phyloP scores from a whole-genome alignment of 2,329 filamentous ascomycete species.

The Aureobasidium melanogenum region DNA sequence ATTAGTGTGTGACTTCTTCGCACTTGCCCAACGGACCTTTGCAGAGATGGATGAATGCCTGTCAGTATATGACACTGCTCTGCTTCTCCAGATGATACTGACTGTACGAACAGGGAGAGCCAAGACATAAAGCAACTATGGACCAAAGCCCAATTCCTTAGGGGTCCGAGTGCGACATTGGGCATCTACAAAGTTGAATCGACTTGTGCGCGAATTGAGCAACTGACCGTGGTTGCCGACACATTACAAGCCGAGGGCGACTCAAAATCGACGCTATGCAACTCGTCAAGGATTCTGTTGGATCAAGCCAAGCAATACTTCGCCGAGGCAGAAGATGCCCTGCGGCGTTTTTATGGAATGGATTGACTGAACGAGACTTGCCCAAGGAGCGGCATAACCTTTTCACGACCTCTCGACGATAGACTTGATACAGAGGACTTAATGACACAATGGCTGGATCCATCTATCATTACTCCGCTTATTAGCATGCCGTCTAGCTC shows the following conservation, averaged over 20 bases:
- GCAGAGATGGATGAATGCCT: slow-evolving; percentile 4
- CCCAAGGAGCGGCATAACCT: neutral
- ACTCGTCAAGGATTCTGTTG: neutral
- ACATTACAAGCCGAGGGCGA: neutral
- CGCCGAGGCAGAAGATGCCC: neutral
- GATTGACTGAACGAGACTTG: neutral
- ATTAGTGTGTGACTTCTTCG: slow-evolving; percentile 1
- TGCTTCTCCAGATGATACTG: neutral
- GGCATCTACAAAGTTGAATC: slow-evolving; percentile 7
- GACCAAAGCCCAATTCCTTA: slow-evolving; percentile 1
- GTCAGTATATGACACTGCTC: neutral
- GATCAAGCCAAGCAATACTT: slow-evolving; percentile 2
- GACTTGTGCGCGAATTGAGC: neutral
- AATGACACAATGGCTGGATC: slow-evolving; percentile 1
- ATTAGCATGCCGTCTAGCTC: neutral
- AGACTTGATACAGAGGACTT: neutral
- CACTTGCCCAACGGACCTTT: neutral
- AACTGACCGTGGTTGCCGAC: slow-evolving; percentile 5
- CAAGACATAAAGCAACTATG: slow-evolving; percentile 2
- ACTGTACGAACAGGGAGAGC: neutral
- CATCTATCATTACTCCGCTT: neutral
- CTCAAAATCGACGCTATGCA: neutral
- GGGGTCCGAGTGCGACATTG: slow-evolving; percentile 1
- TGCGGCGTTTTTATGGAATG: neutral
- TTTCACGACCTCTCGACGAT: neutral